A percentile compares a stretch with the other conserved stretches of the same genome.
Evolutionary conservation across 2,329 filamentous ascomycete species (phyloP).

Genomic region (Sphaerostilbella broomeana): DNA sequence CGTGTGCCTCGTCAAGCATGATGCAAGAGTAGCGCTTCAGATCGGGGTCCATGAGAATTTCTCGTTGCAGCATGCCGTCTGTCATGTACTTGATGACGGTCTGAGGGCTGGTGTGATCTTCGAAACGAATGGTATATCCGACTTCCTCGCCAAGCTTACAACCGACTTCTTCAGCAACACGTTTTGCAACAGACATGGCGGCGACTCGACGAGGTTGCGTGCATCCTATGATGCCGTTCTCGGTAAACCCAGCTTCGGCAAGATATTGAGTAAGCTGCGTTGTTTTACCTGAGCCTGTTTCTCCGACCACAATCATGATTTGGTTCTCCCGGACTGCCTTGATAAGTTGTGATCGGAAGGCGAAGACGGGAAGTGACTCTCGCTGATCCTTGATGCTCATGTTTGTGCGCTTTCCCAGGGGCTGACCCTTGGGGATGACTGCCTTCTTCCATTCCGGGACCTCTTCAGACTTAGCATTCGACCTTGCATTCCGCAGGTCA

Average conservation of each 20-base stretch:
- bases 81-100: slow-evolving; percentile 99
- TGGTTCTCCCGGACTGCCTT: slow-evolving; percentile 84
- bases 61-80: slow-evolving; percentile 93
- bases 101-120: slow-evolving; percentile 79
- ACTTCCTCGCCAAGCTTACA: slow-evolving; percentile 87
- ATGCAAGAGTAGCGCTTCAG: slow-evolving; percentile 88
- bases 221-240: slow-evolving; percentile 85
- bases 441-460: slow-evolving; percentile 91
- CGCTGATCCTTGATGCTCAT: slow-evolving; percentile 94
- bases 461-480: slow-evolving; percentile 54
- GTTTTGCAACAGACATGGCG: slow-evolving; percentile 94
- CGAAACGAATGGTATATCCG: slow-evolving; percentile 95
- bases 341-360: slow-evolving; percentile 80
- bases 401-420: slow-evolving; percentile 77
- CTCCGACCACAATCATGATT: slow-evolving; percentile 89
- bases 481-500: slow-evolving; percentile 66
- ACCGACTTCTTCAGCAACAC: slow-evolving; percentile 92
- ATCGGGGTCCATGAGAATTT: slow-evolving; percentile 87
- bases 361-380: slow-evolving; percentile 81
- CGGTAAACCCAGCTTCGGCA: slow-evolving; percentile 83
- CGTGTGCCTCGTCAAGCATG: slow-evolving; percentile 97
- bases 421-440: slow-evolving; percentile 70
- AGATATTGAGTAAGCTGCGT: slow-evolving; percentile 95
- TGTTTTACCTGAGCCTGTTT: slow-evolving; percentile 95
- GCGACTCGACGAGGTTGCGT: slow-evolving; percentile 96